Evolutionary conservation across 1,139 yeast genomes (phyloP).

Genomic region (Suhomyces bolitotheri): DNA sequence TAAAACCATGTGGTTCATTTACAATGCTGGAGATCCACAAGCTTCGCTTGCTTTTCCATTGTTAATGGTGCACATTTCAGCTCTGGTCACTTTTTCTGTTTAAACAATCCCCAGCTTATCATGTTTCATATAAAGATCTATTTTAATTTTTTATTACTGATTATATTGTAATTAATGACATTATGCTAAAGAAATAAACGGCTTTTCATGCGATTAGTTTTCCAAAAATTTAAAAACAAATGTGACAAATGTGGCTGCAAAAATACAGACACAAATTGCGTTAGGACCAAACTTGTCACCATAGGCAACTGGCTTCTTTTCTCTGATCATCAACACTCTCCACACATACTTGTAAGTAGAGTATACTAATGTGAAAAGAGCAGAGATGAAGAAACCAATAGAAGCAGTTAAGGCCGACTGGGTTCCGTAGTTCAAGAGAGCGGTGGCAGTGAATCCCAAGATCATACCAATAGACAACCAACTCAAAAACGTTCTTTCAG

Average conservation of each 20-base stretch:
- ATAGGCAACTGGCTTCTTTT: constrained; percentile 77
- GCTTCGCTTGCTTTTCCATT: too few relatives aligned
- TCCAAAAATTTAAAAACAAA: constrained; percentile 58
- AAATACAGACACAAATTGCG: constrained; percentile 71
- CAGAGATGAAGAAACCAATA: constrained; percentile 83
- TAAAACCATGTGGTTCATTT: too few relatives aligned
- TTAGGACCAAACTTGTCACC: constrained; percentile 90
- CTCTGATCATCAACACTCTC: constrained; percentile 82
- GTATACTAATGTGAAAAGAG: constrained; percentile 70
- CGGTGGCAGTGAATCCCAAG: constrained; percentile 70
- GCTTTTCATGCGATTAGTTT: constrained; percentile 7
- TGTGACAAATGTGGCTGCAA: constrained; percentile 70
- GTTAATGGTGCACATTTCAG: too few relatives aligned
- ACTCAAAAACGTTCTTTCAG: constrained; percentile 75
- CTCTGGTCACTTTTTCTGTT: too few relatives aligned
- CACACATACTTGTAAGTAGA: constrained; percentile 75
- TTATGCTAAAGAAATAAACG: constrained; percentile 6
- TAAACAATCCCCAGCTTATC: too few relatives aligned
- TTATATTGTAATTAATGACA: neutral
- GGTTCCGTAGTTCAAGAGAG: constrained; percentile 70
- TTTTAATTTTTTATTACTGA: too few relatives aligned
- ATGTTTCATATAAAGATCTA: too few relatives aligned
- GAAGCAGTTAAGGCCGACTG: constrained; percentile 75
- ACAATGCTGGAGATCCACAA: too few relatives aligned
- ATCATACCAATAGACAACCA: constrained; percentile 78